Conservation (phyloP, 2,329 filamentous ascomycete genomes). For the Apiospora sp. region DNA sequence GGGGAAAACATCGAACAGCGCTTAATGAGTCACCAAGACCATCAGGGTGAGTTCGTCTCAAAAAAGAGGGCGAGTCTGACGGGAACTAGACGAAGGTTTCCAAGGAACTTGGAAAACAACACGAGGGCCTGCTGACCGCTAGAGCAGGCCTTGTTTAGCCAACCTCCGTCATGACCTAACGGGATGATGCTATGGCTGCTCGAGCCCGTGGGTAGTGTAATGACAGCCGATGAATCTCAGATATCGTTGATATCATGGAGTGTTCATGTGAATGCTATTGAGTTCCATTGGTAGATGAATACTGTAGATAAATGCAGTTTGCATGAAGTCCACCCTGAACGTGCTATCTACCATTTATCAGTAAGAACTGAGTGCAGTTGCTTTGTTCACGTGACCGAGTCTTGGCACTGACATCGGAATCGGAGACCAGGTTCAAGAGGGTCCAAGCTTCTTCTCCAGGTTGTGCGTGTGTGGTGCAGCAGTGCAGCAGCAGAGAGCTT, state of each 20-base stretch:
- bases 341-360: neutral
- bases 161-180: conserved; percentile 13
- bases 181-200: conserved; percentile 7
- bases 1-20: neutral
- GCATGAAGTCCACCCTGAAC: neutral
- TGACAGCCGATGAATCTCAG: neutral
- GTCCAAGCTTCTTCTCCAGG: conserved; percentile 24
- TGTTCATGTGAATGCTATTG: neutral
- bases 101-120: neutral
- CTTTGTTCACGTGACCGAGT: conserved; percentile 10
- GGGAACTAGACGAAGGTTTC: neutral
- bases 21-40: neutral
- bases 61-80: neutral
- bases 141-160: neutral
- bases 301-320: neutral
- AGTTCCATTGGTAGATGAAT: neutral
- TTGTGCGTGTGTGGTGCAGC: neutral
- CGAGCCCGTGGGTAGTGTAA: neutral
- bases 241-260: neutral
- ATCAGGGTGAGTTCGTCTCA: neutral
- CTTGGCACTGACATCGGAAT: neutral
- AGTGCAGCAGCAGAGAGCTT: neutral
- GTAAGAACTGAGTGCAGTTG: neutral
- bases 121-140: conserved; percentile 1
- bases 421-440: neutral